Conservation (phyloP, 1,284 basidiomycete species). For the Pseudozyma pruni region DNA sequence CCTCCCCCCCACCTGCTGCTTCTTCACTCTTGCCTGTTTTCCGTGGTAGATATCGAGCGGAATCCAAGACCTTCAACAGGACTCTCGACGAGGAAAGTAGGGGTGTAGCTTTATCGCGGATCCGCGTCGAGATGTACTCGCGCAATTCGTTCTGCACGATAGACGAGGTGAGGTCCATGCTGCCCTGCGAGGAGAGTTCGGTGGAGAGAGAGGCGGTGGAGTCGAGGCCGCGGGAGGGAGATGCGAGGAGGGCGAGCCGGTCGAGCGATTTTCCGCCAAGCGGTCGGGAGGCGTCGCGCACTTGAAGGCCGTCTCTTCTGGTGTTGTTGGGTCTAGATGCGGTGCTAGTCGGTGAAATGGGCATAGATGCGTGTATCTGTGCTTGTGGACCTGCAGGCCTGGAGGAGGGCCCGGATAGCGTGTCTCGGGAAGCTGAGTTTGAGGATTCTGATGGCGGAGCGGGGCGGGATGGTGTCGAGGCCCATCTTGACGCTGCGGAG, state of each 20-base stretch:
- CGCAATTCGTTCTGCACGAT: slow-evolving; percentile 29
- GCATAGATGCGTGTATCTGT: neutral
- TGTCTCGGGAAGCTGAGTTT: neutral
- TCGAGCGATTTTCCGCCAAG: slow-evolving; percentile 43
- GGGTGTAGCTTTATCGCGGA: slow-evolving; percentile 2
- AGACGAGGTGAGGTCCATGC: slow-evolving; percentile 29
- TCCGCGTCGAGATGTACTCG: slow-evolving; percentile 33
- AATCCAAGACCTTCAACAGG: slow-evolving; percentile 4
- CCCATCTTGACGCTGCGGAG: slow-evolving; percentile 17
- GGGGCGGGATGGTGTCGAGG: neutral
- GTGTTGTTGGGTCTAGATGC: neutral
- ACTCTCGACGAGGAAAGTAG: neutral
- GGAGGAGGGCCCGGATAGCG: neutral
- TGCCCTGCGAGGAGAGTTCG: slow-evolving; percentile 22
- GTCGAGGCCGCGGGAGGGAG: slow-evolving; percentile 44
- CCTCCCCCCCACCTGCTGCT: slow-evolving; percentile 7
- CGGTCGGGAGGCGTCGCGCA: slow-evolving; percentile 15
- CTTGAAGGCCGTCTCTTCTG: slow-evolving; percentile 9
- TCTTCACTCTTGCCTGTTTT: too few relatives aligned
- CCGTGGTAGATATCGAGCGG: slow-evolving; percentile 1
- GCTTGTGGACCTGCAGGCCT: neutral
- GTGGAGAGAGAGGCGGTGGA: slow-evolving; percentile 16
- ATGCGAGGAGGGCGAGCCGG: slow-evolving; percentile 43
- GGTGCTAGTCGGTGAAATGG: neutral
- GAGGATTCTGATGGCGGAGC: neutral